Conservation (phyloP, 2,329 filamentous ascomycete species). For the Endothia cerciana region DNA sequence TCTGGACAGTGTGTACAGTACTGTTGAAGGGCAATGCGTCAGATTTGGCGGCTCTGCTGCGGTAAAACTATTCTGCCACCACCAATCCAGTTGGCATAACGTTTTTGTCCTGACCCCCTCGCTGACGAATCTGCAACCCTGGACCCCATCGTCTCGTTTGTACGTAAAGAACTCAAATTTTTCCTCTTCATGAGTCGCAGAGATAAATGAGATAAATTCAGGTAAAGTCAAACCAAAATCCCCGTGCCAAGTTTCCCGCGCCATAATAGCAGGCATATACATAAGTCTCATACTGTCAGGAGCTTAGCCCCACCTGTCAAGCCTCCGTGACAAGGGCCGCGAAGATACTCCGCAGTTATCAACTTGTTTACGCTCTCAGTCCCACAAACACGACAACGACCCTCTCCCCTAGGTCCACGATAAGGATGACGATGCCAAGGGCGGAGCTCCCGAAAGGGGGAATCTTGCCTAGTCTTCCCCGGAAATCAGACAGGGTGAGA, state of each 20-base stretch:
- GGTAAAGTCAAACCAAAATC: neutral
- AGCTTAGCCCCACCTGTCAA: neutral
- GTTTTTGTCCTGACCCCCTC: neutral
- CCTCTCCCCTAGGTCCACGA: neutral
- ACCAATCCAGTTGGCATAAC: neutral
- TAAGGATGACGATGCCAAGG: conserved; percentile 1
- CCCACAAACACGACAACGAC: neutral
- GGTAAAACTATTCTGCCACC: too few relatives aligned
- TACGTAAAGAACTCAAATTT: neutral
- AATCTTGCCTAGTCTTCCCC: neutral
- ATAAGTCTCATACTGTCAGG: too few relatives aligned
- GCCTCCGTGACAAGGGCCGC: neutral
- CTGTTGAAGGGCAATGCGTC: neutral
- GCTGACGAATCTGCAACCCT: neutral
- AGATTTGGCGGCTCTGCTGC: neutral
- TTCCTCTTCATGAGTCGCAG: neutral
- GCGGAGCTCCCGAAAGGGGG: neutral
- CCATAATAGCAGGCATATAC: neutral
- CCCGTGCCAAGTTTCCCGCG: neutral
- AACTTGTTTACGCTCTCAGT: neutral
- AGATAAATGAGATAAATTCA: neutral
- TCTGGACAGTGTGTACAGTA: neutral
- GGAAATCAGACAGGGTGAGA: neutral
- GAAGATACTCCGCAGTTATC: neutral
- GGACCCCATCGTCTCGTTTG: neutral